These are phyloP conservation scores for Pythium aristosporum DNA, from an alignment of 352 stramenopile genomes.

Conservation along the genomic window DNA sequence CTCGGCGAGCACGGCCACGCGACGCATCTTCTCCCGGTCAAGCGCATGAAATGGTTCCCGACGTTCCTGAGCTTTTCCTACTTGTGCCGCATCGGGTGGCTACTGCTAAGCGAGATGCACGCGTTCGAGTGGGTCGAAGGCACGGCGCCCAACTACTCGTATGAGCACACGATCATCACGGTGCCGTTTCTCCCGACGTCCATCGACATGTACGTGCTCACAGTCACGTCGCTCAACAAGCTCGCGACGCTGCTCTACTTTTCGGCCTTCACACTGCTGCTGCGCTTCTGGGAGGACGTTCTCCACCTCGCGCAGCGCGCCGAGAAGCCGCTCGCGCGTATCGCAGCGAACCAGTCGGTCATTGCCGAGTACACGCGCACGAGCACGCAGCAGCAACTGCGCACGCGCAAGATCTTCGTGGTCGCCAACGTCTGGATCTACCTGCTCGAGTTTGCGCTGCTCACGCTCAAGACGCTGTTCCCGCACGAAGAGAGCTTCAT, in stretches of 20 bases:
- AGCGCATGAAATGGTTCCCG: slow-evolving; percentile 82
- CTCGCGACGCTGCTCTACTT: slow-evolving; percentile 80
- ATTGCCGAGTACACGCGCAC: slow-evolving; percentile 71
- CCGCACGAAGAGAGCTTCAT: slow-evolving; percentile 53
- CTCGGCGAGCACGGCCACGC: slow-evolving; percentile 79
- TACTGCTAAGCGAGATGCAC: slow-evolving; percentile 77
- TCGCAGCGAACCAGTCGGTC: slow-evolving; percentile 70
- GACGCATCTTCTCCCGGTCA: slow-evolving; percentile 76
- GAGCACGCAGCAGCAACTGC: slow-evolving; percentile 38
- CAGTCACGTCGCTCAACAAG: slow-evolving; percentile 73
- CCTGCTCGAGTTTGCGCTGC: slow-evolving; percentile 63
- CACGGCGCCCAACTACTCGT: slow-evolving; percentile 37
- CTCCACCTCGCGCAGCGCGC: slow-evolving; percentile 47
- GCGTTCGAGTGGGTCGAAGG: slow-evolving; percentile 80
- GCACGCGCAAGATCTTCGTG: slow-evolving; percentile 63
- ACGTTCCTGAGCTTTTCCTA: slow-evolving; percentile 77
- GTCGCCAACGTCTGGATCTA: slow-evolving; percentile 86
- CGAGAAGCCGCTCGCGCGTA: slow-evolving; percentile 56
- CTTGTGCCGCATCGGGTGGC: slow-evolving; percentile 69
- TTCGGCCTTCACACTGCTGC: slow-evolving; percentile 75
- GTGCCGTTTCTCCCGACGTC: slow-evolving; percentile 66
- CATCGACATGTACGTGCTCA: slow-evolving; percentile 83
- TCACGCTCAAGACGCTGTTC: slow-evolving; percentile 74
- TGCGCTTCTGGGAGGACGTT: slow-evolving; percentile 83
- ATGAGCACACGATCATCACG: slow-evolving; percentile 75